Evolutionary conservation across 2,329 filamentous ascomycete genomes (phyloP).

Genomic region (Cladosporium cucumerinum): DNA sequence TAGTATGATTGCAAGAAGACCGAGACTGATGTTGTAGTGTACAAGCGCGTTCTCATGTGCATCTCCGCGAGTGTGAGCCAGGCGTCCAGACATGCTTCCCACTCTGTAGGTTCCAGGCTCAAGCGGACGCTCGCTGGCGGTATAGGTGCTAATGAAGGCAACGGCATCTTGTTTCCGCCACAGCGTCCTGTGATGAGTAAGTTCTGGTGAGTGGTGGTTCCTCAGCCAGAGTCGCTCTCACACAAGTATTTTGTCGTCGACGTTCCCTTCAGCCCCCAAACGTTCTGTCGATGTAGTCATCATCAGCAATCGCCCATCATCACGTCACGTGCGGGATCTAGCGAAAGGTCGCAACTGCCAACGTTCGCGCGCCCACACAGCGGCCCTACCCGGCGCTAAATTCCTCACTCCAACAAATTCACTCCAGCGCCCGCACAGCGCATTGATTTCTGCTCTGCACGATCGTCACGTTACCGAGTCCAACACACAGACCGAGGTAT

Average conservation of each 20-base stretch:
- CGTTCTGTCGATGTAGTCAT: conserved; percentile 3
- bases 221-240: background rate
- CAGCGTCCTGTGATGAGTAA: background rate
- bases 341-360: background rate
- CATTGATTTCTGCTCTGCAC: conserved; percentile 27
- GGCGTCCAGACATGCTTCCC: conserved; percentile 71
- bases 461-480: conserved; percentile 55
- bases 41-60: background rate
- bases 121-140: conserved; percentile 66
- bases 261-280: conserved; percentile 4
- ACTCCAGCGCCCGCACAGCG: conserved; percentile 12
- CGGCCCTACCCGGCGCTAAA: background rate
- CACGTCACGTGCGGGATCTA: background rate
- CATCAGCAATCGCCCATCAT: background rate
- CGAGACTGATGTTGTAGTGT: conserved; percentile 44
- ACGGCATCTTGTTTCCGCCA: conserved; percentile 36
- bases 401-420: conserved; percentile 1
- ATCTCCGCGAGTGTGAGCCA: conserved; percentile 66
- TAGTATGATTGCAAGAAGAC: conserved; percentile 67
- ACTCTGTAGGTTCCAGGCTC: conserved; percentile 66
- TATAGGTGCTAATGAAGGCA: conserved; percentile 75
- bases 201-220: background rate
- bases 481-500: conserved; percentile 30
- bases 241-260: background rate
- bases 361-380: conserved; percentile 12